Percentiles rank a stretch among this genome's conserved stretches.
Conservation (phyloP, 176 grass and related monocot species). For the Juncus inflexus region DNA sequence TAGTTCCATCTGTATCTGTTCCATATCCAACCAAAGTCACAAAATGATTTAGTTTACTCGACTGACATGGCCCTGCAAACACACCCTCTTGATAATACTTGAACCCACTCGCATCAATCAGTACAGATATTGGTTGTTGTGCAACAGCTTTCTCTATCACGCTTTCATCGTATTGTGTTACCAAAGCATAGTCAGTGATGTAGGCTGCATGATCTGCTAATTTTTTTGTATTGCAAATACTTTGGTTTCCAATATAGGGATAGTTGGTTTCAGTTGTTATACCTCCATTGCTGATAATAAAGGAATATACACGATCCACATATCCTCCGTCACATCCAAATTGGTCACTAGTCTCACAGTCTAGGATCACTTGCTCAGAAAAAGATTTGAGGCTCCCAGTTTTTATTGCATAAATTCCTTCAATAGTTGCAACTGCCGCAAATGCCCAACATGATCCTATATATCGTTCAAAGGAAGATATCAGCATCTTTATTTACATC, state of each 20-base stretch:
- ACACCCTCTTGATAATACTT: constrained; percentile 57
- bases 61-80: constrained; percentile 50
- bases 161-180: constrained; percentile 43
- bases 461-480: not conserved
- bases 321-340: constrained; percentile 51
- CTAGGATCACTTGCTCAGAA: constrained; percentile 74
- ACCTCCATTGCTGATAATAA: constrained; percentile 41
- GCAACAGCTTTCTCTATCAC: constrained; percentile 37
- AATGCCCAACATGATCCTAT: constrained; percentile 73
- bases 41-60: constrained; percentile 40
- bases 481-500: not conserved
- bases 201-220: constrained; percentile 26
- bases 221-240: constrained; percentile 33
- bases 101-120: constrained; percentile 44
- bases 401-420: constrained; percentile 62
- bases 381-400: constrained; percentile 42
- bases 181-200: constrained; percentile 37
- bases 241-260: constrained; percentile 33
- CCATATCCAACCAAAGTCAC: constrained; percentile 64
- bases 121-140: constrained; percentile 48
- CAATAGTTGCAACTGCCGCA: constrained; percentile 51
- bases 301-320: constrained; percentile 39
- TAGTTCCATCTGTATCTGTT: not conserved
- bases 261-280: constrained; percentile 49
- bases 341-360: constrained; percentile 34